A percentile compares a stretch with the other conserved stretches of the same genome.
Conservation (phyloP, 306 rosid genomes). For the Ceratonia siliqua region DNA sequence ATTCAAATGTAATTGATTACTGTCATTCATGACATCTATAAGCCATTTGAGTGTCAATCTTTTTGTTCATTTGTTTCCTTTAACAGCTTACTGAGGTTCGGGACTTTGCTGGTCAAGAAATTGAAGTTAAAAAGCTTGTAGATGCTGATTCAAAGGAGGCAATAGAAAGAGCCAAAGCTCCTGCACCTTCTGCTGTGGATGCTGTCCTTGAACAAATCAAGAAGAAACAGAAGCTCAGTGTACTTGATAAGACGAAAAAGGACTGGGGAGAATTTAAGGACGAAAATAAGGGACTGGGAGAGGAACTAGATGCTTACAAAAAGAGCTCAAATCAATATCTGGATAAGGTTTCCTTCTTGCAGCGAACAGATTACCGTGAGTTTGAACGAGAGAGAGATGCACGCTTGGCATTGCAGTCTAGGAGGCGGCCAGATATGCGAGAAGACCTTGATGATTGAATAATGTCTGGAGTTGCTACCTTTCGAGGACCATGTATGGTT, state of each 20-base stretch:
- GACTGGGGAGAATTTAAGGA: constrained; percentile 99
- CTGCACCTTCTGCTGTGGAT: constrained; percentile 86
- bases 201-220: constrained; percentile 82
- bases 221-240: constrained; percentile 96
- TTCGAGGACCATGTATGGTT: neutral
- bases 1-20: neutral
- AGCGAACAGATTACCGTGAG: constrained; percentile 92
- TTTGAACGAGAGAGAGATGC: constrained; percentile 98
- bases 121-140: constrained; percentile 77
- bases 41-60: constrained; percentile 16
- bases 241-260: constrained; percentile 87
- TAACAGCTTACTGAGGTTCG: constrained; percentile 84
- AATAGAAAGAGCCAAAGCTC: constrained; percentile 61
- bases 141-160: constrained; percentile 95
- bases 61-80: constrained; percentile 30
- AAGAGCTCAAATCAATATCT: constrained; percentile 97
- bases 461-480: constrained; percentile 26
- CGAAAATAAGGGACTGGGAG: constrained; percentile 77
- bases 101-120: constrained; percentile 94
- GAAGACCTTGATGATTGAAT: constrained; percentile 57
- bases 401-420: constrained; percentile 73
- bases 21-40: neutral
- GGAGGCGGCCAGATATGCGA: constrained; percentile 81
- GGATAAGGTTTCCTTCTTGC: constrained; percentile 84
- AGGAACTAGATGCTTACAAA: constrained; percentile 92